Evolutionary conservation across 2,329 filamentous ascomycete genomes (phyloP).

Genomic region (Colletotrichum navitas): DNA sequence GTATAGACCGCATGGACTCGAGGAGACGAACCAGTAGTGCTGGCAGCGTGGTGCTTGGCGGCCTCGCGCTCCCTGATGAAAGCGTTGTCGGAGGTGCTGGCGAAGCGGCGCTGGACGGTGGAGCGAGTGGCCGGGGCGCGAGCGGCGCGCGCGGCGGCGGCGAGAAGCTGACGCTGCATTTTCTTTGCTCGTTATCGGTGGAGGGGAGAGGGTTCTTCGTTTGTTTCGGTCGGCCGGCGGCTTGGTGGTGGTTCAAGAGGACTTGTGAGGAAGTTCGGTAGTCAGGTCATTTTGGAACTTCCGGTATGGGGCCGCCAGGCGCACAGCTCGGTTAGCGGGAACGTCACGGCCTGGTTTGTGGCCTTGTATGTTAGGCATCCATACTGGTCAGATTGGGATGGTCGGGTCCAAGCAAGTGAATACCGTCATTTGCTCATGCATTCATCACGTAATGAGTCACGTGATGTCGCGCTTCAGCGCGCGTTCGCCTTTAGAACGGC

Average conservation of each 20-base stretch:
- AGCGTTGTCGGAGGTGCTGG: constrained; percentile 83
- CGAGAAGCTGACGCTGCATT: constrained; percentile 76
- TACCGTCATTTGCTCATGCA: too few species aligned
- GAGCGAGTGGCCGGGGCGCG: constrained; percentile 65
- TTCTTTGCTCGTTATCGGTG: constrained; percentile 47
- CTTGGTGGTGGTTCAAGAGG: constrained; percentile 15
- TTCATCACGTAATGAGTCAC: constrained; percentile 4
- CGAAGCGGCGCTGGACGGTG: constrained; percentile 77
- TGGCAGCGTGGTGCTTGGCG: constrained; percentile 89
- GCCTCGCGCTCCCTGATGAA: constrained; percentile 94
- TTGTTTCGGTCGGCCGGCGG: constrained; percentile 29
- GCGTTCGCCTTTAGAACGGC: constrained; percentile 23
- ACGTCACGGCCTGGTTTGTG: constrained; percentile 33
- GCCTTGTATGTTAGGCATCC: constrained; percentile 35
- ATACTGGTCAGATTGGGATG: constrained; percentile 23
- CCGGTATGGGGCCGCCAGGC: constrained; percentile 23
- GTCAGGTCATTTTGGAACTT: constrained; percentile 45
- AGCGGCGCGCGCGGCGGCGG: constrained; percentile 72
- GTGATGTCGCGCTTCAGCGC: constrained; percentile 31
- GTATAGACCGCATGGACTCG: not conserved
- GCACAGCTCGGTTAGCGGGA: constrained; percentile 42
- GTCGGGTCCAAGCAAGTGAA: constrained; percentile 10
- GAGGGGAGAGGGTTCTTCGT: constrained; percentile 32
- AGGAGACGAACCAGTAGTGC: constrained; percentile 79
- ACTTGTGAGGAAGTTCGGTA: constrained; percentile 37